A percentile compares a stretch with the other conserved stretches of the same genome.
phyloP scores from a whole-genome alignment of 257 asterid genomes.

The Fraxinus quadrangulata region DNA sequence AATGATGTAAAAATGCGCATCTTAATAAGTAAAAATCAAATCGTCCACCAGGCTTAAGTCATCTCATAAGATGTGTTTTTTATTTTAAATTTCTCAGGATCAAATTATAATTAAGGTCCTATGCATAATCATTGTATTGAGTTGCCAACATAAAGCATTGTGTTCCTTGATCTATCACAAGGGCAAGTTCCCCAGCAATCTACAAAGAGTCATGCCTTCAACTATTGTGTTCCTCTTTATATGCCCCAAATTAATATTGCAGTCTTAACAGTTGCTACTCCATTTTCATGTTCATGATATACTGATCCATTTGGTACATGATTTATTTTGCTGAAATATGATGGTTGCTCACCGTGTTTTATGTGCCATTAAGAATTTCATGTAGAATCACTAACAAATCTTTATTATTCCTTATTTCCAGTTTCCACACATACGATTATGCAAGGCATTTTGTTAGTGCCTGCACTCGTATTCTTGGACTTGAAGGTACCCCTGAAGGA shows the following conservation, averaged over 20 bases:
- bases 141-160: background rate
- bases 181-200: background rate
- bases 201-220: background rate
- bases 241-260: background rate
- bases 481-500: conserved; percentile 98
- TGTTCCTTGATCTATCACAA: background rate
- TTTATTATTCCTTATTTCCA: conserved; percentile 42
- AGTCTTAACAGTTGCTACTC: background rate
- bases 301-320: conserved; percentile 5
- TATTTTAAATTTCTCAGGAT: background rate
- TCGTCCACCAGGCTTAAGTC: conserved; percentile 3
- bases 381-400: conserved; percentile 29
- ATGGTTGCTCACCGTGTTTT: background rate
- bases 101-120: background rate
- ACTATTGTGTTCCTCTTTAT: background rate
- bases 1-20: background rate
- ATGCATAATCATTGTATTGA: background rate
- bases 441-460: conserved; percentile 97
- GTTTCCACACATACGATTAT: conserved; percentile 94
- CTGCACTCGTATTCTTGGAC: conserved; percentile 92
- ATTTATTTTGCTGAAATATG: conserved; percentile 5
- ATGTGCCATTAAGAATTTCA: background rate
- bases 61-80: background rate
- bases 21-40: conserved; percentile 15
- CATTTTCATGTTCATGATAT: conserved; percentile 8